Base-by-base conservation (phyloP, 108 stramenopile species). In the Nitzschia palea region DNA sequence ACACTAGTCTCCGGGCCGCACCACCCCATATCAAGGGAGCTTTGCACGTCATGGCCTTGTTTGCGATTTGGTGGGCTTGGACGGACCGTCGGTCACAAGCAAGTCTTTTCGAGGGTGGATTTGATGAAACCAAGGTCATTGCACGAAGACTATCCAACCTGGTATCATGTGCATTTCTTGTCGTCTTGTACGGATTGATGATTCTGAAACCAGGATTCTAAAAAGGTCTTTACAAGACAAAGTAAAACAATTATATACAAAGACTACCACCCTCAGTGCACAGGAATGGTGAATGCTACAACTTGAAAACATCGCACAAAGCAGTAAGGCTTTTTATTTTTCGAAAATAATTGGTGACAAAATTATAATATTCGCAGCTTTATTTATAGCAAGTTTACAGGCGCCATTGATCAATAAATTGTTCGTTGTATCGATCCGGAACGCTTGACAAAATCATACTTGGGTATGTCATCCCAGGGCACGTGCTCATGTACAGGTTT, bases 31-130 rank as follows among this genome's bases (percentile, higher is more conserved):
- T 76, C 25, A 64, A 35, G 62, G 22, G 34, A 28, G 26, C 68
- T 6, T 2, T 76, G 44, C 61, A 70, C 50, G 15, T 62, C 15
- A 33, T 76, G 52, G 8, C 52, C 4, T 27, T 67, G 17, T 76
- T 76, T 70, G 74, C 62, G 6, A n/a, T 69, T 5, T 76, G 74
- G 74, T 76, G 74, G 74, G 68, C 26, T 14, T 29, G 42, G n/a
- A 76, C 74, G 25, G 74, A 76, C 40, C 50, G 55, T 14, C 68
- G 60, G 31, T 69, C 68, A 20, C 68, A 70, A 54, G 42, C 29
- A 1, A 34, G 27, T 22, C 30, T 35, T 31, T n/a, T 28, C n/a
- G 29, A 65, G 60, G 9, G 2, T 17, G 45, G 30, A 31, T 52
- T 45, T 15, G 42, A 61, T 27, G 25, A 59, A n/a, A 17, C 57